phyloP scores from a whole-genome alignment of 805 yeast genomes.

The Aciculoconidium aculeatum region DNA sequence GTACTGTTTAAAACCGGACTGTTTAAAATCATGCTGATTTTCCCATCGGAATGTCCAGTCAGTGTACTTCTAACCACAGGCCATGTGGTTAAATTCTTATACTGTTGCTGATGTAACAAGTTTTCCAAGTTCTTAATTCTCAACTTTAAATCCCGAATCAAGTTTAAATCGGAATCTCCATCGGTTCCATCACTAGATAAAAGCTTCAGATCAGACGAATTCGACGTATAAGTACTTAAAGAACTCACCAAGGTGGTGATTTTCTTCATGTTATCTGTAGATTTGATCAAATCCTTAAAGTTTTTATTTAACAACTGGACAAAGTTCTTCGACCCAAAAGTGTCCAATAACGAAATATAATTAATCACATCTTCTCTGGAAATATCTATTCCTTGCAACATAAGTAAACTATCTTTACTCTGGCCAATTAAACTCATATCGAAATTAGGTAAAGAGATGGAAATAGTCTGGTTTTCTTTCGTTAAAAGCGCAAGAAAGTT shows the following conservation, averaged over 20 bases:
- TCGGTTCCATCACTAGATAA: slow-evolving; percentile 12
- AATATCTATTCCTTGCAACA: slow-evolving; percentile 30
- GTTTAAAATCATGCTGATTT: slow-evolving; percentile 7
- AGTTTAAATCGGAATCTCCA: slow-evolving; percentile 29
- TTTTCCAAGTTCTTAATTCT: slow-evolving; percentile 75
- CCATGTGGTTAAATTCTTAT: slow-evolving; percentile 45
- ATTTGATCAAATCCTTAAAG: slow-evolving; percentile 39
- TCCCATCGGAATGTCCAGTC: slow-evolving; percentile 11
- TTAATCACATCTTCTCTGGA: slow-evolving; percentile 28
- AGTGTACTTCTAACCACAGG: slow-evolving; percentile 25
- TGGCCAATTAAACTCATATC: slow-evolving; percentile 34
- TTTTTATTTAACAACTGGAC: slow-evolving; percentile 37
- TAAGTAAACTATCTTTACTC: slow-evolving; percentile 17
- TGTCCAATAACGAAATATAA: slow-evolving; percentile 21
- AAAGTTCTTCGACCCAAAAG: slow-evolving; percentile 27
- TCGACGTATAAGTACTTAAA: slow-evolving; percentile 23
- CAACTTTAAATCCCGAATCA: slow-evolving; percentile 58
- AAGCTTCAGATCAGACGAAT: slow-evolving; percentile 14
- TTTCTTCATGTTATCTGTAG: slow-evolving; percentile 32
- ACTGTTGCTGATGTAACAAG: slow-evolving; percentile 68
- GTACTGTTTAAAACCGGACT: not conserved
- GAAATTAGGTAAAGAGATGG: slow-evolving; percentile 23
- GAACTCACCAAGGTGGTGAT: slow-evolving; percentile 27
- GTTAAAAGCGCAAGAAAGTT: slow-evolving; percentile 23
- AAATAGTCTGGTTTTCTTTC: slow-evolving; percentile 1